Conservation (phyloP, 2,329 filamentous ascomycete genomes). For the Fusarium napiforme region DNA sequence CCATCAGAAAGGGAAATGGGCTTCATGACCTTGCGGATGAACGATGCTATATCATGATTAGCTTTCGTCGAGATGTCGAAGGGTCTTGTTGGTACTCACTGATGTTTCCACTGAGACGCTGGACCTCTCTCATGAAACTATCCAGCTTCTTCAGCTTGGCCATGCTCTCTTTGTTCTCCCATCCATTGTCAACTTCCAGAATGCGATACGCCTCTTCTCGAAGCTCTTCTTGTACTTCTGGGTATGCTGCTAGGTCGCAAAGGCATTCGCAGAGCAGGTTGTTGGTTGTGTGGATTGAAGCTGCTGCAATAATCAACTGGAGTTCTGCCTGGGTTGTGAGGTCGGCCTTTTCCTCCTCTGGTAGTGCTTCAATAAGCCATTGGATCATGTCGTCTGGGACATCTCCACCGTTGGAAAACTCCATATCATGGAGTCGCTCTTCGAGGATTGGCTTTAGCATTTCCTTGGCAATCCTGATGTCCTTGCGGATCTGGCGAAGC, state of each 20-base stretch:
- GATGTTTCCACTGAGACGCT: slow-evolving; percentile 55
- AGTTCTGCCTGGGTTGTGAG: slow-evolving; percentile 54
- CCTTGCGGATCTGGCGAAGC: slow-evolving; percentile 56
- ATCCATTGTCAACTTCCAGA: slow-evolving; percentile 54
- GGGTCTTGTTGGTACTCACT: slow-evolving; percentile 47
- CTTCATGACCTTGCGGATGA: slow-evolving; percentile 59
- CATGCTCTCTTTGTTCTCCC: slow-evolving; percentile 57
- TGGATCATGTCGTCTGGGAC: slow-evolving; percentile 56
- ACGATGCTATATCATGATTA: slow-evolving; percentile 51
- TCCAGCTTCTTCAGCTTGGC: slow-evolving; percentile 58
- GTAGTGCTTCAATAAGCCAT: slow-evolving; percentile 57
- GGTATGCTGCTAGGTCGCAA: slow-evolving; percentile 60
- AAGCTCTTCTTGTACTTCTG: slow-evolving; percentile 60
- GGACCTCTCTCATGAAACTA: slow-evolving; percentile 60
- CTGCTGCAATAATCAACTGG: slow-evolving; percentile 57
- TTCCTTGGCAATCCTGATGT: slow-evolving; percentile 55
- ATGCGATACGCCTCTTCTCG: slow-evolving; percentile 59
- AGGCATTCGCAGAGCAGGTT: slow-evolving; percentile 60
- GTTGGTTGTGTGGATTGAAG: slow-evolving; percentile 59
- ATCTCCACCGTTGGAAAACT: slow-evolving; percentile 51
- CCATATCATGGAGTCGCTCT: slow-evolving; percentile 56
- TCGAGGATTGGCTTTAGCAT: slow-evolving; percentile 60
- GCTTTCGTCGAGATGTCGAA: background rate
- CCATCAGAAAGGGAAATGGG: slow-evolving; percentile 59
- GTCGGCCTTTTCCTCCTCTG: slow-evolving; percentile 53